These are phyloP conservation scores for Psidium friedrichsthalianum DNA, from an alignment of 345 rosid species.

Conservation along the genomic window DNA sequence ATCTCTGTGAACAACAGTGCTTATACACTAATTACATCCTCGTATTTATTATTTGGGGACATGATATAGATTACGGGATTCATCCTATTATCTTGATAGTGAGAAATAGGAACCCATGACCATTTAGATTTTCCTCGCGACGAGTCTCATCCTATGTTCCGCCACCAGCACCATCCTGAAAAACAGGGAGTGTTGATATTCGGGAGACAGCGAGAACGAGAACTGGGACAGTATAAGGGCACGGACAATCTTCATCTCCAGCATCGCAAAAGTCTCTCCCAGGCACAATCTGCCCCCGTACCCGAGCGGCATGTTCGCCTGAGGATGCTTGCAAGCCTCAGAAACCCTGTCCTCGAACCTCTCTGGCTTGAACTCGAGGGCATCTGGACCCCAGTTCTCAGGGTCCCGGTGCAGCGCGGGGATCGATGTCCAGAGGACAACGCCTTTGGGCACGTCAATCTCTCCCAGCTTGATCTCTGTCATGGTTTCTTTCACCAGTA, in stretches of 20 bases:
- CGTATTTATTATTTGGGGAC: not conserved
- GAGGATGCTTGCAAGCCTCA: slow-evolving; percentile 24
- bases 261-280: slow-evolving; percentile 28
- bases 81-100: no score
- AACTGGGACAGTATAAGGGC: slow-evolving; percentile 17
- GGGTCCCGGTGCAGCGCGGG: slow-evolving; percentile 13
- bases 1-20: not conserved
- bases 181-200: slow-evolving; percentile 23
- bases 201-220: slow-evolving; percentile 10
- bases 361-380: slow-evolving; percentile 33
- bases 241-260: slow-evolving; percentile 15
- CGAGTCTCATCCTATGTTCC: slow-evolving; percentile 8
- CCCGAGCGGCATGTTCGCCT: slow-evolving; percentile 21
- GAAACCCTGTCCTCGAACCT: slow-evolving; percentile 24
- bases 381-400: slow-evolving; percentile 31
- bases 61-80: no score
- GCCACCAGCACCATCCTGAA: slow-evolving; percentile 11
- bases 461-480: slow-evolving; percentile 16
- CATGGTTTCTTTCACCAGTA: slow-evolving; percentile 3
- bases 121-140: not conserved
- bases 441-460: slow-evolving; percentile 20
- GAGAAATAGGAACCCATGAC: not conserved
- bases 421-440: slow-evolving; percentile 6
- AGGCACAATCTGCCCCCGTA: slow-evolving; percentile 18
- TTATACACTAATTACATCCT: not conserved